Conservation (phyloP, 371 early-diverging fungal species). For the Syncephalastrum contaminatum region DNA sequence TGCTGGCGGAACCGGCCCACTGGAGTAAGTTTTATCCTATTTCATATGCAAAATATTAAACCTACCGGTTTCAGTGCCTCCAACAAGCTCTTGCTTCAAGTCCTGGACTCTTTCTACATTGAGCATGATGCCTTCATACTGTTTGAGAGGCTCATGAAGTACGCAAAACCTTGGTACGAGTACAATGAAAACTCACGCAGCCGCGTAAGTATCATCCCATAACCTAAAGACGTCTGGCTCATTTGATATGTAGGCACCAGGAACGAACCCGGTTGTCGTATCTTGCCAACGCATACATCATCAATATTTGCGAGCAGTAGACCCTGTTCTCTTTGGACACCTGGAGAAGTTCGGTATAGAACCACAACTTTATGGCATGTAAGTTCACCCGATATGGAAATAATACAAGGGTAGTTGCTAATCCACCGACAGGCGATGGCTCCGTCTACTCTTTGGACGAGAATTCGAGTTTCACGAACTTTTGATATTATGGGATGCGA, state of each 20-base stretch:
- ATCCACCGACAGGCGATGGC: conserved; percentile 71
- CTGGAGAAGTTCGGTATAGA: conserved; percentile 77
- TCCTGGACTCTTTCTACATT: conserved; percentile 51
- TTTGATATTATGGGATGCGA: conserved; percentile 84
- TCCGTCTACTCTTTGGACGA: conserved; percentile 88
- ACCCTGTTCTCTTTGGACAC: conserved; percentile 69
- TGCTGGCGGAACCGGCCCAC: conserved; percentile 5
- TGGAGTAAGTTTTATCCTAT: conserved; percentile 22
- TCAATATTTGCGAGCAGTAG: conserved; percentile 66
- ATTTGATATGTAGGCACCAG: background rate
- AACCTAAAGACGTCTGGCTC: background rate
- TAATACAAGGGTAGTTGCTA: background rate
- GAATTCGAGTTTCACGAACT: conserved; percentile 79
- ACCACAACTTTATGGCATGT: conserved; percentile 92
- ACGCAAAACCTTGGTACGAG: conserved; percentile 85
- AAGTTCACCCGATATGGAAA: conserved; percentile 26
- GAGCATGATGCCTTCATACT: conserved; percentile 87
- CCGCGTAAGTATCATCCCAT: background rate
- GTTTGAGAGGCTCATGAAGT: conserved; percentile 81
- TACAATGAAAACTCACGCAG: conserved; percentile 53
- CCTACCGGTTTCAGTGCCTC: conserved; percentile 22
- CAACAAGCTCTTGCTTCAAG: conserved; percentile 29
- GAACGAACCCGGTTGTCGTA: conserved; percentile 67
- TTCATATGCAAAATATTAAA: background rate
- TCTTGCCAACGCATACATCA: conserved; percentile 73